phyloP scores from a whole-genome alignment of 179 eudicot species.

The Silene coronaria region DNA sequence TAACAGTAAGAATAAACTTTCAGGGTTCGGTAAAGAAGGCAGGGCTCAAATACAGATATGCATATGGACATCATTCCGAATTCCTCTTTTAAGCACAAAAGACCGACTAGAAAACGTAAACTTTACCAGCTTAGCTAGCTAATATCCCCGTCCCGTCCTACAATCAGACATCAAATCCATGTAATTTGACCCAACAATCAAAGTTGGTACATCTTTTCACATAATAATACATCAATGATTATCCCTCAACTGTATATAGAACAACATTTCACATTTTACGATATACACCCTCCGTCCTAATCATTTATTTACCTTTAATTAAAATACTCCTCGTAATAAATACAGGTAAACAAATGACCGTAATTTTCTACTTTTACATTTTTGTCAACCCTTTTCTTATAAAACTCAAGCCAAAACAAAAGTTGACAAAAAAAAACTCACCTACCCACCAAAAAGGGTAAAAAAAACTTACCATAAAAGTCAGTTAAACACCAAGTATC shows the following conservation, averaged over 20 bases:
- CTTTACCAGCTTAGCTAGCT: background rate
- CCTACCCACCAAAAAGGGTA: conserved; percentile 21
- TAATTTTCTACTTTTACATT: too few relatives aligned
- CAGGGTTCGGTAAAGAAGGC: background rate
- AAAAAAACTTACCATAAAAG: conserved; percentile 5
- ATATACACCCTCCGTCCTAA: too few relatives aligned
- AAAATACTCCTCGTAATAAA: too few relatives aligned
- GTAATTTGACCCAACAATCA: conserved; percentile 4
- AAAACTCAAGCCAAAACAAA: conserved; percentile 6
- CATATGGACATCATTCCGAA: background rate
- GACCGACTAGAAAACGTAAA: background rate
- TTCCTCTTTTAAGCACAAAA: background rate
- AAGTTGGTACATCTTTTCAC: background rate
- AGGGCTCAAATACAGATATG: too few relatives aligned
- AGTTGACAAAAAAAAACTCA: conserved; percentile 24
- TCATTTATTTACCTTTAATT: too few relatives aligned
- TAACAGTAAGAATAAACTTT: background rate
- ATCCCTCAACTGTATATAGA: too few relatives aligned
- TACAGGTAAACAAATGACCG: too few relatives aligned
- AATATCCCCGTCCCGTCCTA: background rate
- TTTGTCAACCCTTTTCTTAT: conserved; percentile 27
- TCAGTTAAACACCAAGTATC: conserved; percentile 26
- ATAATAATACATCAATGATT: too few relatives aligned
- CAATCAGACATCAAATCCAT: conserved; percentile 3
- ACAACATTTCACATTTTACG: too few relatives aligned